Evolutionary conservation across 306 rosid species (phyloP).

Genomic region (Vachellia collinsii): DNA sequence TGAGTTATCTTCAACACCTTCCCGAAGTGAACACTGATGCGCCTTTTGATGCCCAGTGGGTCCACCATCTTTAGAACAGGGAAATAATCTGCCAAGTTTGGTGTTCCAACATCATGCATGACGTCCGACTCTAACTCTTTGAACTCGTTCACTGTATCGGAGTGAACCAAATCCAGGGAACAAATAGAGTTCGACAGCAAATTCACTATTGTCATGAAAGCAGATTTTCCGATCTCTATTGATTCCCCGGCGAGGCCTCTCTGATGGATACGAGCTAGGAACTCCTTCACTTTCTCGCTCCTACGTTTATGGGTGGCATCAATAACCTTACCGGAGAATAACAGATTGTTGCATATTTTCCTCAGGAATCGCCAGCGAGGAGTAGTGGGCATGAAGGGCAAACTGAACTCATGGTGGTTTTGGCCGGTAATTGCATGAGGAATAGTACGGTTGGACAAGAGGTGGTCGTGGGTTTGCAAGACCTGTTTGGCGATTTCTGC

Average conservation of each 20-base stretch:
- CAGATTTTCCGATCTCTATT: background rate
- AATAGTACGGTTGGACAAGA: background rate
- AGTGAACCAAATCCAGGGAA: background rate
- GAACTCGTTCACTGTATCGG: background rate
- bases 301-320: background rate
- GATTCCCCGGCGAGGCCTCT: background rate
- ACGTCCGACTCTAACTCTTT: background rate
- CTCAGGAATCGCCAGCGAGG: conserved; percentile 7
- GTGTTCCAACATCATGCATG: background rate
- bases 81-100: conserved; percentile 5
- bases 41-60: background rate
- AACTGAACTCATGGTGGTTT: background rate
- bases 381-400: background rate
- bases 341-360: conserved; percentile 3
- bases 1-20: background rate
- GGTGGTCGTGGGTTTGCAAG: conserved; percentile 1
- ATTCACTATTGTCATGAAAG: background rate
- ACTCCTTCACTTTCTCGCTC: background rate
- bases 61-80: background rate
- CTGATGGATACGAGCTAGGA: background rate
- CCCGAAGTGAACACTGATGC: background rate
- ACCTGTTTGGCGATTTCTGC: background rate
- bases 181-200: background rate
- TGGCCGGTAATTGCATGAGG: background rate
- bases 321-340: background rate